These are phyloP conservation scores for Syncephalastrum sp. DNA, from an alignment of 371 early-diverging fungal species.

Conservation along the genomic window DNA sequence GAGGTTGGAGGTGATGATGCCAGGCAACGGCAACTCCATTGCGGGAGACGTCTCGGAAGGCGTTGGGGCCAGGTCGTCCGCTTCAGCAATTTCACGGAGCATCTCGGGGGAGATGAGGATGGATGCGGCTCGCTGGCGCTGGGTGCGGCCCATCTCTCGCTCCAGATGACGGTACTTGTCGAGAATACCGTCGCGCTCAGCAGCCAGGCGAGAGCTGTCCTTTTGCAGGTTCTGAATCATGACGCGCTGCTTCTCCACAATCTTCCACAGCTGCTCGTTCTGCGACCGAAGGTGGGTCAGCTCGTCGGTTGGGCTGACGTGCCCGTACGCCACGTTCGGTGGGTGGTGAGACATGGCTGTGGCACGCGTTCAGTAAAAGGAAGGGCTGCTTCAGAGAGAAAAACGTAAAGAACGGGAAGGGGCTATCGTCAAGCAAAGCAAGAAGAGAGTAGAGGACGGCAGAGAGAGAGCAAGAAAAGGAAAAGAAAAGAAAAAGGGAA, in stretches of 20 bases:
- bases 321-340: not conserved
- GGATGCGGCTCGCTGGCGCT: conserved; percentile 17
- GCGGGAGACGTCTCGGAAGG: conserved; percentile 6
- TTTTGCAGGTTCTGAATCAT: conserved; percentile 77
- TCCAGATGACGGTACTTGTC: conserved; percentile 34
- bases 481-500: not conserved
- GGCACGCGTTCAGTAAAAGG: no score
- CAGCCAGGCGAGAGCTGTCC: conserved; percentile 49
- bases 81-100: conserved; percentile 19
- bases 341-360: conserved; percentile 8
- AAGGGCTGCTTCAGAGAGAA: no score
- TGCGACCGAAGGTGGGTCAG: conserved; percentile 41
- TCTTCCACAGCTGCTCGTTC: conserved; percentile 87
- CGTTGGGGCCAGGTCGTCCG: conserved; percentile 16
- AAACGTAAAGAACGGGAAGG: conserved; percentile 5
- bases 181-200: conserved; percentile 56
- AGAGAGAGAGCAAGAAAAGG: not conserved
- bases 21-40: conserved; percentile 4
- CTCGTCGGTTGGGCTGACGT: conserved; percentile 5
- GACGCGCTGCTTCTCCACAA: conserved; percentile 84
- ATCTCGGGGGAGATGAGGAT: conserved; percentile 22
- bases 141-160: conserved; percentile 21
- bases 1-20: conserved; percentile 15
- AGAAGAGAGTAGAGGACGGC: no score
- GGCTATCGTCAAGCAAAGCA: not conserved